phyloP scores from a whole-genome alignment of 2,329 filamentous ascomycete genomes.

The Penicillium sp. region DNA sequence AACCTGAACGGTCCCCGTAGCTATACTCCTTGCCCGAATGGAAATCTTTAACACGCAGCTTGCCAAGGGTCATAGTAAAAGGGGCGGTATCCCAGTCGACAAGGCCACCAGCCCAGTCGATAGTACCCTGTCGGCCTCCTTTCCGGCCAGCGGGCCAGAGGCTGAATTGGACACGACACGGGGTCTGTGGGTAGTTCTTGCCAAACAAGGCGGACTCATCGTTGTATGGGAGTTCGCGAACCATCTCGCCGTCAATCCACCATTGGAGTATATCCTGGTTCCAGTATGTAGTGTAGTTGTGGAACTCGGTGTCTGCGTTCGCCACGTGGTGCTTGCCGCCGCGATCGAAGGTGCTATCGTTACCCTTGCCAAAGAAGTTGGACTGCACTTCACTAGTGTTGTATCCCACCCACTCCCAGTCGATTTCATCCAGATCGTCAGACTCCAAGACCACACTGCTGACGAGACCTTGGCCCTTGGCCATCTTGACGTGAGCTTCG shows the following conservation, averaged over 20 bases:
- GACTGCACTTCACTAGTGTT: slow-evolving; percentile 57
- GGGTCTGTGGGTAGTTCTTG: slow-evolving; percentile 67
- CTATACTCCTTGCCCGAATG: slow-evolving; percentile 63
- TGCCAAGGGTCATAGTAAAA: slow-evolving; percentile 71
- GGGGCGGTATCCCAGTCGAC: slow-evolving; percentile 66
- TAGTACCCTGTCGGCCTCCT: slow-evolving; percentile 44
- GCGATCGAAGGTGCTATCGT: slow-evolving; percentile 71
- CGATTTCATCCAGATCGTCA: slow-evolving; percentile 81
- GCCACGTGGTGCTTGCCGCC: slow-evolving; percentile 69
- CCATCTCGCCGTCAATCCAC: slow-evolving; percentile 60
- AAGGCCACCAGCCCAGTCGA: slow-evolving; percentile 67
- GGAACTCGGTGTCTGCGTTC: slow-evolving; percentile 53
- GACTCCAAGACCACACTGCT: slow-evolving; percentile 80
- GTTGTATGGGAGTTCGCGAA: slow-evolving; percentile 60
- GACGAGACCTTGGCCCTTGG: slow-evolving; percentile 71
- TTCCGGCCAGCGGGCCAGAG: slow-evolving; percentile 63
- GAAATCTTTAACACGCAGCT: slow-evolving; percentile 56
- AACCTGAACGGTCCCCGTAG: slow-evolving; percentile 61
- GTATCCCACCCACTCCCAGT: slow-evolving; percentile 57
- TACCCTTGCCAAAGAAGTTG: slow-evolving; percentile 96
- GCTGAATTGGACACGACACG: slow-evolving; percentile 68
- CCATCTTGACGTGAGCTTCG: slow-evolving; percentile 74
- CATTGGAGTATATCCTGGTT: slow-evolving; percentile 62
- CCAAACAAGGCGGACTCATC: slow-evolving; percentile 53
- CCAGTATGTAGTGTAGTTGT: slow-evolving; percentile 62